Evolutionary conservation across 2,329 filamentous ascomycete species (phyloP).

Genomic region (Metarhizium sp.): DNA sequence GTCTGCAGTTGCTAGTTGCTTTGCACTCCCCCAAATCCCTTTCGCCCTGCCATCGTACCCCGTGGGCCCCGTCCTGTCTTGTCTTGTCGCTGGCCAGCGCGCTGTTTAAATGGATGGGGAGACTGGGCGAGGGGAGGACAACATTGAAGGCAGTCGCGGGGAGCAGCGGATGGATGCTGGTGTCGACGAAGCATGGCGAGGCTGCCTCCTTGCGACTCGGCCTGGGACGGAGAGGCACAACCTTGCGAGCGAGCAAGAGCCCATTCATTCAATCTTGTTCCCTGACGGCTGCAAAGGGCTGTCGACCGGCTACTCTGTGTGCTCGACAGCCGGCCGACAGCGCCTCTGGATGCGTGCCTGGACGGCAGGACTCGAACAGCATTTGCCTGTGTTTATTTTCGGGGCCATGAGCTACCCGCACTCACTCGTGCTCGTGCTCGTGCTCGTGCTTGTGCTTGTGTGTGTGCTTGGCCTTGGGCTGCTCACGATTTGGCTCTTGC

Average conservation of each 20-base stretch:
- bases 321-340: slow-evolving; percentile 2
- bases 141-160: not conserved
- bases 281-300: slow-evolving; percentile 3
- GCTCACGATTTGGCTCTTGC: too few relatives aligned
- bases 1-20: slow-evolving; percentile 1
- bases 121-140: not conserved
- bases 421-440: too few relatives aligned
- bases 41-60: not conserved
- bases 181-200: not conserved
- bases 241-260: not conserved
- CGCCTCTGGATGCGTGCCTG: not conserved
- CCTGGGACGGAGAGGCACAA: not conserved
- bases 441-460: not conserved
- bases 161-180: not conserved
- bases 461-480: not conserved
- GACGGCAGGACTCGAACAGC: not conserved
- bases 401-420: not conserved
- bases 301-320: not conserved
- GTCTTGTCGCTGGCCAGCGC: not conserved
- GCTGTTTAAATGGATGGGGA: not conserved
- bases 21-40: not conserved
- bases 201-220: not conserved
- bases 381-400: not conserved
- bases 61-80: not conserved
- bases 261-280: not conserved